Percentiles rank a stretch among this genome's conserved stretches.
phyloP scores from a whole-genome alignment of 768 basidiomycete species.

The Mrakia blollopis region DNA sequence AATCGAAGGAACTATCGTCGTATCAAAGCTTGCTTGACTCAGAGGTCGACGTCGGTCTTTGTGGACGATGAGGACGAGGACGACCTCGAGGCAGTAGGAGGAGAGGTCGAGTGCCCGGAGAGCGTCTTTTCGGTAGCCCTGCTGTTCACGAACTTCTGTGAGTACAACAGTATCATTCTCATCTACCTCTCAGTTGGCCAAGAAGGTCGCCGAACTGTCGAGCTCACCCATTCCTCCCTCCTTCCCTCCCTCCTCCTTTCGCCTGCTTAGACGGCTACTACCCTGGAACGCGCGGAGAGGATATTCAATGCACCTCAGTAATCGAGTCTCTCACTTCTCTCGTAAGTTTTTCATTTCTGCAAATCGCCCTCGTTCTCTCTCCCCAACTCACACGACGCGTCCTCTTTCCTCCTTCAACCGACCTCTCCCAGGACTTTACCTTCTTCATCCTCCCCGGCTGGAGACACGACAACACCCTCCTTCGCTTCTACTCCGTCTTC shows the following conservation, averaged over 20 bases:
- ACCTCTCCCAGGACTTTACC: background rate
- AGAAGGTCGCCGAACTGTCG: background rate
- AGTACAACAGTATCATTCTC: background rate
- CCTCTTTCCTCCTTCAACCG: background rate
- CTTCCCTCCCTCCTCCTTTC: background rate
- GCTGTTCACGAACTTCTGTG: constrained; percentile 13
- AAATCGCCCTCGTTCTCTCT: no score
- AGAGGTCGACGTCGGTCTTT: background rate
- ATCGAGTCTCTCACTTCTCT: constrained; percentile 14
- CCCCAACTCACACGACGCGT: no score
- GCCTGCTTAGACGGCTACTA: background rate
- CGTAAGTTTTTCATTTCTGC: background rate
- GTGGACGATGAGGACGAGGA: constrained; percentile 10
- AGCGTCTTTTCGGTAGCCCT: background rate
- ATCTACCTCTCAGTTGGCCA: background rate
- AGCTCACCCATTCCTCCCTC: background rate
- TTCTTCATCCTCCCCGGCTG: constrained; percentile 17
- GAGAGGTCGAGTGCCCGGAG: constrained; percentile 3
- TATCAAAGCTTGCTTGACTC: background rate
- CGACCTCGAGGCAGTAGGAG: background rate
- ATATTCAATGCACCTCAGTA: constrained; percentile 19
- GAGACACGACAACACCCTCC: constrained; percentile 4
- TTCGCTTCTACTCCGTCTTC: constrained; percentile 11
- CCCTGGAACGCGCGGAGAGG: constrained; percentile 16
- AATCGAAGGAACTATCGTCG: background rate